These are phyloP conservation scores for Auriscalpium microsporum DNA, from an alignment of 768 basidiomycete species.

Conservation along the genomic window DNA sequence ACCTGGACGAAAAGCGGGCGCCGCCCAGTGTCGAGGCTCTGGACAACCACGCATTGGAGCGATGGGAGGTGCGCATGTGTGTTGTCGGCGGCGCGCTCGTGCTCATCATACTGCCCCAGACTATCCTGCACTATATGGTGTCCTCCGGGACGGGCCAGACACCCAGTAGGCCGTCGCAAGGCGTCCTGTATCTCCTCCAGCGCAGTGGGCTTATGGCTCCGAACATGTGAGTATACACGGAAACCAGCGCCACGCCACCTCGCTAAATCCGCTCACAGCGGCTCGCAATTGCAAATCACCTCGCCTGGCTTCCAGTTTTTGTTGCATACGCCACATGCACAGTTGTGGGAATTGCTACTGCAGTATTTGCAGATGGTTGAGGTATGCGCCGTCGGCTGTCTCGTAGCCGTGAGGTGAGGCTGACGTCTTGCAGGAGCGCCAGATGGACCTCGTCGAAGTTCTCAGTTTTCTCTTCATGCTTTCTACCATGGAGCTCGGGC, in stretches of 20 bases:
- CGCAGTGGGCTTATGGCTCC: constrained; percentile 81
- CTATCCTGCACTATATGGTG: constrained; percentile 97
- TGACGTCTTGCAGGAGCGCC: constrained; percentile 48
- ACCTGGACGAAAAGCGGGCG: constrained; percentile 51
- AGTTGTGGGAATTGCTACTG: constrained; percentile 89
- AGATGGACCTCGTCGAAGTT: constrained; percentile 90
- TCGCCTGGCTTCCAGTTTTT: constrained; percentile 95
- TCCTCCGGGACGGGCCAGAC: constrained; percentile 78
- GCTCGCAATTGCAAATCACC: constrained; percentile 69
- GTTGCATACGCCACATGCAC: constrained; percentile 86
- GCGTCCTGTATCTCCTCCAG: constrained; percentile 76
- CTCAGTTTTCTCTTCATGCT: constrained; percentile 95
- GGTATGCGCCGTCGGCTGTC: constrained; percentile 32
- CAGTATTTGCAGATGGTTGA: constrained; percentile 85
- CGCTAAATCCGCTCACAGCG: constrained; percentile 27
- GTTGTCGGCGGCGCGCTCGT: neutral
- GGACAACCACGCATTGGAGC: constrained; percentile 75
- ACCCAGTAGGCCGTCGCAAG: constrained; percentile 68
- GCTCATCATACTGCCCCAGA: constrained; percentile 36
- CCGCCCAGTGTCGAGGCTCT: constrained; percentile 50
- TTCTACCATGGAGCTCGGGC: constrained; percentile 90
- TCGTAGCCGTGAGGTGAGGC: neutral
- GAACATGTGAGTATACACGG: constrained; percentile 57
- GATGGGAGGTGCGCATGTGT: constrained; percentile 69
- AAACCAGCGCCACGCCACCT: neutral